A percentile compares a stretch with the other conserved stretches of the same genome.
These are phyloP conservation scores for Phytophthora capsici DNA, from an alignment of 352 stramenopile genomes.

Conservation along the genomic window DNA sequence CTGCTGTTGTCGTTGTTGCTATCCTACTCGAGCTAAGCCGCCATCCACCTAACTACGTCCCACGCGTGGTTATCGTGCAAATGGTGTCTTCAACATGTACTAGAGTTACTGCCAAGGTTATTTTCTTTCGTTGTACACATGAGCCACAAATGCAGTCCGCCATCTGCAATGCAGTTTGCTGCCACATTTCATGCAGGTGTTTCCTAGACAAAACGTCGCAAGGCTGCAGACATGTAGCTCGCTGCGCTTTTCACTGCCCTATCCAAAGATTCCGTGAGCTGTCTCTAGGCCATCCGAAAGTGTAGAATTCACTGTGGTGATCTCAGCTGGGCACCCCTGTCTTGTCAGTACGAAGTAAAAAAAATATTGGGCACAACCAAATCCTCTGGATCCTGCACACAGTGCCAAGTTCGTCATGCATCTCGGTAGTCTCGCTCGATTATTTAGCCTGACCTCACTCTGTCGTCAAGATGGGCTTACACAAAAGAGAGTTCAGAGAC, in stretches of 20 bases:
- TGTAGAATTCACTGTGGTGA: conserved; percentile 1
- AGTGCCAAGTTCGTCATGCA: conserved; percentile 1
- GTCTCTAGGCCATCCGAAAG: not conserved
- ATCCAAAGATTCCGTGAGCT: conserved; percentile 1
- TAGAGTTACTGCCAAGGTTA: too few species aligned
- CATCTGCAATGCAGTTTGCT: not conserved
- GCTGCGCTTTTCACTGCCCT: not conserved
- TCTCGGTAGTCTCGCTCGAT: conserved; percentile 2
- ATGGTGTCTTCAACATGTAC: too few species aligned
- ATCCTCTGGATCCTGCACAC: not conserved
- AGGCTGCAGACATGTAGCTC: not conserved
- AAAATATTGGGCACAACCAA: conserved; percentile 4
- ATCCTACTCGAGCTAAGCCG: too few species aligned
- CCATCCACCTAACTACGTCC: too few species aligned
- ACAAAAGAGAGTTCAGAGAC: not conserved
- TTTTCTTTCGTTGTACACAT: too few species aligned
- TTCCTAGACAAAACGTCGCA: conserved; percentile 8
- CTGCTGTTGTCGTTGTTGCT: too few species aligned
- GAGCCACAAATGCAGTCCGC: too few species aligned
- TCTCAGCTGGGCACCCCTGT: not conserved
- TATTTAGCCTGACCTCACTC: conserved; percentile 6
- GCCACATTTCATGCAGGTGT: not conserved
- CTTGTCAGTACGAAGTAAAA: conserved; percentile 1
- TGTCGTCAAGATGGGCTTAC: not conserved
- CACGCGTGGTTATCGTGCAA: too few species aligned